Evolutionary conservation across 352 stramenopile genomes (phyloP), one percentile per base, ranked within the genome.

Genomic region (Globisporangium lucens): DNA sequence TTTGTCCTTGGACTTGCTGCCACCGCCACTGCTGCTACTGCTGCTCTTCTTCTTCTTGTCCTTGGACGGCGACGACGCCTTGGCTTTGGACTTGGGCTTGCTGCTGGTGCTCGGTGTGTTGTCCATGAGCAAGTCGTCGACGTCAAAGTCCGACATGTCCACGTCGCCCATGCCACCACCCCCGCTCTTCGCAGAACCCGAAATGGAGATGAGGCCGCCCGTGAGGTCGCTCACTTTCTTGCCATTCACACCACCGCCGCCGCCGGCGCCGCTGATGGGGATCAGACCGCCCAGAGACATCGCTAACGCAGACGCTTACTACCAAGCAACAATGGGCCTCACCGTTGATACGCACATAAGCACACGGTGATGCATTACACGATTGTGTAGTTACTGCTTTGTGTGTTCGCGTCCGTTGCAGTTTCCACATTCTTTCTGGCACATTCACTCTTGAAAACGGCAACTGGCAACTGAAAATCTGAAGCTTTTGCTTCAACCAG

Each of bases 141-240:
- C 77, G 47, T 67, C 60, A 67, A 71, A 71, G 60, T 71, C 66
- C 51, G 55, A 67, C 66, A 71, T 67, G 61, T 67, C 66, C 10
- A 67, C 52, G 15, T 75, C 47, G 67, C 66, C 33, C 73, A 61
- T 59, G 57, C 65, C 49, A 4, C 55, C 29, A 0, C 69, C 63
- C 1, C 65, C 51, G 35, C 65, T 38, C 30, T 65, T 65, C 29
- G 35, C 43, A 51, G 43, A 56, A n/a, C 22, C 61, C 17, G 61
- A 68, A 51, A 91, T 80, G 9, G 80, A 87, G 63, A 92, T 89
- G 33, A 90, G 71, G 0, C 84, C 84, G 53, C 82, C 69, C 1
- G 82, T 92, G 41, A 90, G 73, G 35, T 89, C 76, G 10, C 66
- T 83, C 15, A 66, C 27, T 15, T 66, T 69, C 62, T 75, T 82